Evolutionary conservation across 1,139 yeast genomes (phyloP).

Genomic region (Kodamaea arcana): DNA sequence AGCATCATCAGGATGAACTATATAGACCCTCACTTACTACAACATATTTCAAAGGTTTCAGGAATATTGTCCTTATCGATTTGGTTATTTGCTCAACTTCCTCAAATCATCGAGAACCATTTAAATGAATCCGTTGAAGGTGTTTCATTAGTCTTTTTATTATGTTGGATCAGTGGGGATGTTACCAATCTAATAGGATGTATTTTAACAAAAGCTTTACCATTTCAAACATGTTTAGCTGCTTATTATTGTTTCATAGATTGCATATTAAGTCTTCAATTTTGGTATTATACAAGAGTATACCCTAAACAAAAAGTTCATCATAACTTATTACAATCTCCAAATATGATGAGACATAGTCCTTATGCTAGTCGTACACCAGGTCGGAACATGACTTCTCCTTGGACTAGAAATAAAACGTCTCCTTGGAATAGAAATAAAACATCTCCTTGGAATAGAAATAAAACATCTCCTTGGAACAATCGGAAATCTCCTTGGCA

Average conservation of each 20-base stretch:
- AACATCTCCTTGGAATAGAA: background rate
- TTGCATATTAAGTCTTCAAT: conserved; percentile 19
- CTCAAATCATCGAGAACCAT: conserved; percentile 25
- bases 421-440: background rate
- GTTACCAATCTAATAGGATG: conserved; percentile 22
- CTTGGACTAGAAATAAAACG: background rate
- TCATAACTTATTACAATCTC: conserved; percentile 17
- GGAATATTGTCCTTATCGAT: conserved; percentile 28
- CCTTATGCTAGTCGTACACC: background rate
- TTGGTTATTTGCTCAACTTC: conserved; percentile 27
- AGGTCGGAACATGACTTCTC: too few relatives aligned
- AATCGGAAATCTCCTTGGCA: conserved; percentile 1
- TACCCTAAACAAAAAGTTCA: conserved; percentile 16
- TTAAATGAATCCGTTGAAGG: conserved; percentile 22
- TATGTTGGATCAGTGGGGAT: conserved; percentile 24
- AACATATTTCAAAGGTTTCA: conserved; percentile 14
- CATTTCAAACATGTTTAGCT: conserved; percentile 24
- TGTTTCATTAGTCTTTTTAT: conserved; percentile 18
- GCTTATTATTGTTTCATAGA: conserved; percentile 25
- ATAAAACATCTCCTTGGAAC: background rate
- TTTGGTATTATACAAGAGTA: conserved; percentile 23
- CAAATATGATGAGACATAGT: conserved; percentile 12
- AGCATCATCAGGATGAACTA: too few relatives aligned
- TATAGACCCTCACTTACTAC: too few relatives aligned
- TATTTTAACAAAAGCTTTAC: conserved; percentile 20